Evolutionary conservation across 257 asterid species (phyloP).

Genomic region (Nicotiana attenuata): DNA sequence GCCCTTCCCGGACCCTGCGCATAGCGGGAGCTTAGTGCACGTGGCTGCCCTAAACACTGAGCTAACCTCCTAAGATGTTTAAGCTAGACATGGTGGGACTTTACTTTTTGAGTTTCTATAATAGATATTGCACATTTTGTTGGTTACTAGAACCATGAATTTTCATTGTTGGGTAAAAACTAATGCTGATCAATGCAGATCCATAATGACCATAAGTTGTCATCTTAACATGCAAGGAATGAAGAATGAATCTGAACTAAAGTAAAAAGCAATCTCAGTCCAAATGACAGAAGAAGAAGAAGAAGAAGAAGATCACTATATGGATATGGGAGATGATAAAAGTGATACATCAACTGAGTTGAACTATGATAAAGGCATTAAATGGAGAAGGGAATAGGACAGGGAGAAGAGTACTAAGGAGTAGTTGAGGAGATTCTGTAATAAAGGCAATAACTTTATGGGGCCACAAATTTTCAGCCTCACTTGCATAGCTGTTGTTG

Average conservation of each 20-base stretch:
- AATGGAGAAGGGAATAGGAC: not conserved
- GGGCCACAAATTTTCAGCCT: not conserved
- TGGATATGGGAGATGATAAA: not conserved
- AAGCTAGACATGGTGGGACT: not conserved
- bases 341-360: not conserved
- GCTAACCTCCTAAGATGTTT: not conserved
- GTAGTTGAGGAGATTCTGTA: not conserved
- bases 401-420: not conserved
- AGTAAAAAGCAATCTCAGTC: not conserved
- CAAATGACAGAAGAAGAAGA: not conserved
- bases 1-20: too few species aligned
- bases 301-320: not conserved
- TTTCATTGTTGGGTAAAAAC: not conserved
- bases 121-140: not conserved
- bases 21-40: too few species aligned
- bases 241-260: not conserved
- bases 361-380: not conserved
- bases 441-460: not conserved
- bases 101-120: not conserved
- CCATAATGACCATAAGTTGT: too few species aligned
- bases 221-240: too few species aligned
- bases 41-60: too few species aligned
- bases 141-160: not conserved
- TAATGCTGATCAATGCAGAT: not conserved
- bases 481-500: slow-evolving; percentile 71